Percentiles rank a stretch among this genome's conserved stretches.
Conservation (phyloP, 2,329 filamentous ascomycete species). For the Teratosphaeriaceae sp. region DNA sequence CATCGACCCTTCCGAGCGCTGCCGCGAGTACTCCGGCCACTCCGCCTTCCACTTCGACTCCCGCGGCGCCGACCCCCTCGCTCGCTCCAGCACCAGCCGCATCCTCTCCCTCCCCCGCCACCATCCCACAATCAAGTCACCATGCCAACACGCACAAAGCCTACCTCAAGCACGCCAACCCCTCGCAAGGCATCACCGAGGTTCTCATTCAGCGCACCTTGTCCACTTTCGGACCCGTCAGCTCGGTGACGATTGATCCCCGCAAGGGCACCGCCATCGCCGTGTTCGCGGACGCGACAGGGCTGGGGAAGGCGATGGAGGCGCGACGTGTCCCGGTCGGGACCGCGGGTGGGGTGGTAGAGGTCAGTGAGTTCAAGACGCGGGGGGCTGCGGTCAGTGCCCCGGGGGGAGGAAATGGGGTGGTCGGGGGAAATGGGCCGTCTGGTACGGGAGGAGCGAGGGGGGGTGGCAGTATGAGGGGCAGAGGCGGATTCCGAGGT, state of each 20-base stretch:
- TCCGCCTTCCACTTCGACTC: conserved; percentile 20
- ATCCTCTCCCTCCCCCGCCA: conserved; percentile 21
- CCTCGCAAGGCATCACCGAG: conserved; percentile 88
- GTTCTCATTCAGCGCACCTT: conserved; percentile 68
- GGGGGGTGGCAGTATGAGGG: conserved; percentile 13
- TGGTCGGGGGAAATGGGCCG: conserved; percentile 13
- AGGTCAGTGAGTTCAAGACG: conserved; percentile 77
- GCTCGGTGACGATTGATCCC: conserved; percentile 84
- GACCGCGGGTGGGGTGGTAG: conserved; percentile 77
- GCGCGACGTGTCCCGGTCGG: conserved; percentile 77
- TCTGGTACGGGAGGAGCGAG: too few species aligned
- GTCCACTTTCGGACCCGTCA: conserved; percentile 64
- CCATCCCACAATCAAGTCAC: too few species aligned
- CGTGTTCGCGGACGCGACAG: conserved; percentile 69
- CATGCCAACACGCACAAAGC: conserved; percentile 44
- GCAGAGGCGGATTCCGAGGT: conserved; percentile 9
- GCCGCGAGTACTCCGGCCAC: conserved; percentile 24
- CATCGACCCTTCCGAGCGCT: conserved; percentile 29
- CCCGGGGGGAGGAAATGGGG: conserved; percentile 9
- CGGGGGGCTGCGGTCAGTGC: too few species aligned
- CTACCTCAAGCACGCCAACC: conserved; percentile 56
- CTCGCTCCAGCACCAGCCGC: conserved; percentile 23
- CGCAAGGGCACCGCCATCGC: conserved; percentile 93
- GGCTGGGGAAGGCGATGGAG: conserved; percentile 69
- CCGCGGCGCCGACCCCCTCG: conserved; percentile 15